Percentiles rank a stretch among this genome's conserved stretches.
Conservation (phyloP, 768 basidiomycete genomes). For the Asterophora parasitica region DNA sequence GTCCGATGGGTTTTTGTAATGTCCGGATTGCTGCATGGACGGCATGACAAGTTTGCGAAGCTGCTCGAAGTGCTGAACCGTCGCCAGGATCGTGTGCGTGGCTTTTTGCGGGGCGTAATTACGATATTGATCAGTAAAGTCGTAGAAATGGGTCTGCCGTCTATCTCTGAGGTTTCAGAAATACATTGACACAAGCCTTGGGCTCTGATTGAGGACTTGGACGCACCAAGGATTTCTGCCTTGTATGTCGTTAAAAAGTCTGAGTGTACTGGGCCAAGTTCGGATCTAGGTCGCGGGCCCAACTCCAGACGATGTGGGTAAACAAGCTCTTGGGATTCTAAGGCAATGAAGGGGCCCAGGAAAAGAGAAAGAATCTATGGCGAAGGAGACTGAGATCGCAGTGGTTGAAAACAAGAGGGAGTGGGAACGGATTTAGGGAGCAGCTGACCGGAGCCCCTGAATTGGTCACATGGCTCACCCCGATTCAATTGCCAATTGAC, state of each 20-base stretch:
- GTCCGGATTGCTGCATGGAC: slow-evolving; percentile 25
- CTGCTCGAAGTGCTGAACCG: slow-evolving; percentile 20
- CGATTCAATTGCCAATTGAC: slow-evolving; percentile 4
- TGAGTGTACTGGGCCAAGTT: slow-evolving; percentile 11
- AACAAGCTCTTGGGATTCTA: slow-evolving; percentile 15
- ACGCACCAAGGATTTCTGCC: slow-evolving; percentile 15
- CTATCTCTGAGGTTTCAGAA: slow-evolving; percentile 10
- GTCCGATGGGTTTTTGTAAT: slow-evolving; percentile 32
- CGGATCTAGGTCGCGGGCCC: slow-evolving; percentile 15
- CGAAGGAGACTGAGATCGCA: slow-evolving; percentile 14
- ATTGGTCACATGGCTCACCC: slow-evolving; percentile 21
- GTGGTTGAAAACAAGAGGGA: slow-evolving; percentile 17
- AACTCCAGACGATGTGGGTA: slow-evolving; percentile 9
- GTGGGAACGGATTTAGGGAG: slow-evolving; percentile 22
- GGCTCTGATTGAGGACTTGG: background rate
- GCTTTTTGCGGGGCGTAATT: slow-evolving; percentile 11
- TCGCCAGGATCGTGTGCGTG: slow-evolving; percentile 17
- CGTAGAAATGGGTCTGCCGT: slow-evolving; percentile 7
- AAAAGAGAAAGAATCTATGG: slow-evolving; percentile 17
- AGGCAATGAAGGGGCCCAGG: slow-evolving; percentile 11
- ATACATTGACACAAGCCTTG: background rate
- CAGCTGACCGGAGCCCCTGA: slow-evolving; percentile 27
- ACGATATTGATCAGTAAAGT: slow-evolving; percentile 11
- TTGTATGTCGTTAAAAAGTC: slow-evolving; percentile 15
- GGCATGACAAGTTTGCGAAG: slow-evolving; percentile 19